Evolutionary conservation across 192 early-diverging fungal species (phyloP), one percentile per base, ranked within the genome.

Genomic region (Podila horticola): DNA sequence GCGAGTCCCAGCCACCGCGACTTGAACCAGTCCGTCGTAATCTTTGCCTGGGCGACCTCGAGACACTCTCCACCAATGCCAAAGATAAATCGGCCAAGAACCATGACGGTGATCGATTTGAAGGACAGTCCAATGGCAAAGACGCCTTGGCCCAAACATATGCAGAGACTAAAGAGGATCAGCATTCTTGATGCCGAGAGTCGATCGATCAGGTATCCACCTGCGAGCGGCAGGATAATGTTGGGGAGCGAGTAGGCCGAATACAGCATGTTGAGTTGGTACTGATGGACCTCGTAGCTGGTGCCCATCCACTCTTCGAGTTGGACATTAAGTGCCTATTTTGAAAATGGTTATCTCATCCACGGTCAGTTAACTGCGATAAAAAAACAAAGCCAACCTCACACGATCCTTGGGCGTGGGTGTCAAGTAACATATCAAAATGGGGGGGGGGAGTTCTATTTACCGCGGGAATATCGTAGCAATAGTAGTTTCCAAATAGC

Each of bases 1-100:
- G 90, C 92, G 71, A 93, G 90, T 0, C 88, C 89, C 20, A 93
- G 70, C 58, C 85, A 89, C 24, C 87, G 67, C 5, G 85, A 86
- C 60, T 82, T 72, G 73, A 92, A 93, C 89, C 88, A 91, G 48
- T 87, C 85, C 5, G 90, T 90, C 12, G 85, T 87, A 19, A 90
- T 85, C 38, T 86, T 82, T 17, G 87, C 86, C 65, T 90, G 87
- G 12, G 83, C 89, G 13, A 93, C 91, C 62, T 91, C 92, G 13
- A 93, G 71, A 24, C 74, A 84, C 69, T 89, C 90, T 20, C 89
- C 89, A 17, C 92, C 92, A 9, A 92, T 75, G 6, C 92, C 92
- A 76, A 93, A 91, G 15, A 92, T 48, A 10, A 91, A 59, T 17
- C 92, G 85, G 2, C 91, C 92, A 6, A 86, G 28, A 2, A 89